Base-by-base conservation (phyloP, 345 rosid species). In the Syzygium aromaticum region DNA sequence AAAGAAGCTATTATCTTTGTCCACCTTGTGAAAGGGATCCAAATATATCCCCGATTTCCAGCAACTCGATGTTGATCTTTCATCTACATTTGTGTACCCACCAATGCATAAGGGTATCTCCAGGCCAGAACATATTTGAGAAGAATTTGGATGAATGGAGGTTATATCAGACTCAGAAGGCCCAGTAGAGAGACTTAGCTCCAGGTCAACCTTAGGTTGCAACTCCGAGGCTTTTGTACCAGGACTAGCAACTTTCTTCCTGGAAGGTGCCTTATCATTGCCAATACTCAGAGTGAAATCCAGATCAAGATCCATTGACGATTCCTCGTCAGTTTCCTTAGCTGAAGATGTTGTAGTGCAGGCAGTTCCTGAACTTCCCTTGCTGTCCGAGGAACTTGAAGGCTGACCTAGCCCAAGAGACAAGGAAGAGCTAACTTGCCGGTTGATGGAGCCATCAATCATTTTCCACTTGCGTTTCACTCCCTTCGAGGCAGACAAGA, bases 371-470 rank as follows among this genome's bases (percentile, higher is more conserved):
- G 98, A 93, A 90, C 99, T 96, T 77, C 93, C 98, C 91, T 95
- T 95, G 90, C 98, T 96, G 89, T 98, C 98, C 11, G 99, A 96
- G 77, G 99, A 96, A 90, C 99, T 95, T 21, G 96, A 86, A 10
- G 97, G 88, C 63, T 89, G 91, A 63, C 98, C 96, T 25, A 98
- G 91, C 86, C 97, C 94, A 86, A 96, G 98, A 77, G 94, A 94
- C 84, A 96, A 92, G 30, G 94, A 91, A 49, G 97, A 92, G 88
- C 94, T 96, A 91, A 86, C 92, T 90, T 91, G 89, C 77, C 86
- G 90, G 86, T 54, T 89, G 87, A 89, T 85, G n/a, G 95, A 86
- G 84, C 91, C 91, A 87, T 90, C 90, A 52, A 97, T 87, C 88
- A 92, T 89, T 91, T 87, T 92, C 98, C 96, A 89, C 89, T 95